phyloP scores from a whole-genome alignment of 2,329 filamentous ascomycete species.

The Diaporthe ilicicola region DNA sequence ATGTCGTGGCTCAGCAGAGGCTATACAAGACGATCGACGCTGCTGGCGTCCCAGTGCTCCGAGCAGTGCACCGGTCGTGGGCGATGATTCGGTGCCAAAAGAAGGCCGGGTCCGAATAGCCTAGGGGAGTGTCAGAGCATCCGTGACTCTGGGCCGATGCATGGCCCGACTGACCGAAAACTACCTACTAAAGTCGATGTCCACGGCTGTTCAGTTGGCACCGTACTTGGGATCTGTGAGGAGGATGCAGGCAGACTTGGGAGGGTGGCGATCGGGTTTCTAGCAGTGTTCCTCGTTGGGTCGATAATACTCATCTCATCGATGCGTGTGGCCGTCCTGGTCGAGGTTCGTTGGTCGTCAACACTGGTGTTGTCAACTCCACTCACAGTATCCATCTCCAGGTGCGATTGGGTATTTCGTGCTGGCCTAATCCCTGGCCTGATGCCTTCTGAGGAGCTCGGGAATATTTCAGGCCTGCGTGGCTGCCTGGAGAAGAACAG shows the following conservation, averaged over 20 bases:
- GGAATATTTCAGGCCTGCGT: not conserved
- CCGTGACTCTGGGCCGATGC: not conserved
- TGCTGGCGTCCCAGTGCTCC: not conserved
- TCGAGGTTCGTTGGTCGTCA: not conserved
- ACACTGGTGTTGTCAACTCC: too few relatives aligned
- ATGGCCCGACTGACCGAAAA: not conserved
- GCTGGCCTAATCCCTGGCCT: not conserved
- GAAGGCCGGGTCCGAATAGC: conserved; percentile 25
- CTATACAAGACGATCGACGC: conserved; percentile 16
- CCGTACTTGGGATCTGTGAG: conserved; percentile 17
- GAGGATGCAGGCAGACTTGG: not conserved
- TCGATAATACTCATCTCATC: not conserved
- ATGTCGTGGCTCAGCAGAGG: not conserved
- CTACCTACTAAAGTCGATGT: conserved; percentile 27
- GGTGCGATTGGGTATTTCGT: not conserved
- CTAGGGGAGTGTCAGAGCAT: conserved; percentile 20
- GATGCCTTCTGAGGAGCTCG: not conserved
- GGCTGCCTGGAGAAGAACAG: conserved; percentile 15
- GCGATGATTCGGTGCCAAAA: not conserved
- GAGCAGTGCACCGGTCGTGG: not conserved
- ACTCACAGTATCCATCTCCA: not conserved
- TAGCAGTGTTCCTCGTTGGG: not conserved
- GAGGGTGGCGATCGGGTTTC: not conserved
- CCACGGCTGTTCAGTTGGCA: not conserved
- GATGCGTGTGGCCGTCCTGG: not conserved